Conservation (phyloP, 202 grass and related monocot genomes). For the Zoysia matrella region DNA sequence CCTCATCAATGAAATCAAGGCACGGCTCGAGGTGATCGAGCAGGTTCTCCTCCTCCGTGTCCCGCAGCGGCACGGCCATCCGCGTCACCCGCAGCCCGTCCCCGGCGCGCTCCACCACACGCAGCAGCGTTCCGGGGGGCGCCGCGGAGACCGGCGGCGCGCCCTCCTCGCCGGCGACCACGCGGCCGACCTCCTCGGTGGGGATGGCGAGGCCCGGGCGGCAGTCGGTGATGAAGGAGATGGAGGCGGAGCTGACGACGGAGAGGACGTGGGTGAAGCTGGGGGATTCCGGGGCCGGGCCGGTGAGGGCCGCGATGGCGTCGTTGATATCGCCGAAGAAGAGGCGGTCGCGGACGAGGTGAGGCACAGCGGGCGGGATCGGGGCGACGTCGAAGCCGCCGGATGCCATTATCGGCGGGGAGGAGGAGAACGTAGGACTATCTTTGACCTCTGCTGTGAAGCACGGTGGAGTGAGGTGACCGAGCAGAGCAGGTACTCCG, state of each 20-base stretch:
- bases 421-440: too few species aligned
- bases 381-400: background rate
- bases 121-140: constrained; percentile 49
- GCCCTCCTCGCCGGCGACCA: constrained; percentile 54
- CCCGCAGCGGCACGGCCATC: constrained; percentile 88
- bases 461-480: too few species aligned
- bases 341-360: constrained; percentile 69
- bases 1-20: constrained; percentile 78
- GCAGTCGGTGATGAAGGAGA: constrained; percentile 84
- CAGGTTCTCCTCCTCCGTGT: constrained; percentile 73
- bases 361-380: constrained; percentile 50
- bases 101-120: constrained; percentile 68
- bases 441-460: too few species aligned
- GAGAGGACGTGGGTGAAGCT: too few species aligned
- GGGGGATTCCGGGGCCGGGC: background rate
- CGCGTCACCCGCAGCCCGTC: constrained; percentile 61
- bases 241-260: too few species aligned
- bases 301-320: constrained; percentile 62
- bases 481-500: too few species aligned
- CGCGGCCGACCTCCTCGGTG: constrained; percentile 64
- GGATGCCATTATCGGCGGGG: too few species aligned
- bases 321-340: constrained; percentile 76
- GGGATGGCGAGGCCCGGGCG: constrained; percentile 52
- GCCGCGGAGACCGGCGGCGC: constrained; percentile 45
- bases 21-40: constrained; percentile 55